phyloP scores from a whole-genome alignment of 495 filamentous ascomycete species.

The Hypoxylon intermedium region DNA sequence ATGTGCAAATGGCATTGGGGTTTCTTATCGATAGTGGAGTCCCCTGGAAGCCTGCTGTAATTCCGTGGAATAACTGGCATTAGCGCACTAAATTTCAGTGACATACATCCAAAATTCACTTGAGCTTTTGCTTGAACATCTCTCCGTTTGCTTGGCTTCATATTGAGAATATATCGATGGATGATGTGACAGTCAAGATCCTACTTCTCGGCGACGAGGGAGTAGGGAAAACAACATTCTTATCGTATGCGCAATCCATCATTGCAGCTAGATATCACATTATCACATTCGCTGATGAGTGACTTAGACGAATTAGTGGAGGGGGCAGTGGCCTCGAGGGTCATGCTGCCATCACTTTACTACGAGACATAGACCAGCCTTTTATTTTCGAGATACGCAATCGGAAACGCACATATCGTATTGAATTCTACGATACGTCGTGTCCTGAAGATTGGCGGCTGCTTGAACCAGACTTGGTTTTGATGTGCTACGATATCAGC shows the following conservation, averaged over 20 bases:
- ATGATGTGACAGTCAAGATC: slow-evolving; percentile 64
- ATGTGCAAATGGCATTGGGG: neutral
- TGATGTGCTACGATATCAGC: slow-evolving; percentile 84
- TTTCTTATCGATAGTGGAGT: slow-evolving; percentile 33
- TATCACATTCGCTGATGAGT: slow-evolving; percentile 15
- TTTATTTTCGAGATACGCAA: slow-evolving; percentile 79
- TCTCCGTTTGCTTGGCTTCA: neutral
- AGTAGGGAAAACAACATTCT: slow-evolving; percentile 86
- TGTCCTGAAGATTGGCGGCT: slow-evolving; percentile 77
- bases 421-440: slow-evolving; percentile 82
- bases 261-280: neutral
- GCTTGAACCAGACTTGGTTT: slow-evolving; percentile 72
- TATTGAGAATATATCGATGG: slow-evolving; percentile 41
- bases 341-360: slow-evolving; percentile 54
- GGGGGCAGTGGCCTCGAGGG: slow-evolving; percentile 49
- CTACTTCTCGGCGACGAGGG: slow-evolving; percentile 80
- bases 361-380: slow-evolving; percentile 82
- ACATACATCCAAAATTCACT: slow-evolving; percentile 3
- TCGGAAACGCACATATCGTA: slow-evolving; percentile 64
- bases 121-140: neutral
- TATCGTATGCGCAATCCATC: slow-evolving; percentile 70
- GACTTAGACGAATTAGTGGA: slow-evolving; percentile 55
- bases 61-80: neutral
- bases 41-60: slow-evolving; percentile 20
- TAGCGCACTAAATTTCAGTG: slow-evolving; percentile 6